Percentiles rank a stretch among this genome's conserved stretches.
phyloP scores from a whole-genome alignment of 345 rosid species.

The Pelargonium nanum region DNA sequence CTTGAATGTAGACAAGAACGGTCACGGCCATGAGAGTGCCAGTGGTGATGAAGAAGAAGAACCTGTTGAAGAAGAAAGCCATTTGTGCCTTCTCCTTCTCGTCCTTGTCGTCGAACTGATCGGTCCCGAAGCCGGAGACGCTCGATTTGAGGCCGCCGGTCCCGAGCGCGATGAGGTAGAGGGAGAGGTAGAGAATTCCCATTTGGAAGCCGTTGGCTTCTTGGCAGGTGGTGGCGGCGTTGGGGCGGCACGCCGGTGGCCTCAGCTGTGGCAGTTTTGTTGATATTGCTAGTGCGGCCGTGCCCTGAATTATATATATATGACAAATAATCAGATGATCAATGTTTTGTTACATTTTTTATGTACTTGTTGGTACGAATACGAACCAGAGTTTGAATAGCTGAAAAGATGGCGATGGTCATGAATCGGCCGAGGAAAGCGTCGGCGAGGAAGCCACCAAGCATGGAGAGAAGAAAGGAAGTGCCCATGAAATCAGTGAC shows the following conservation, averaged over 20 bases:
- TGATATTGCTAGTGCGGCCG: conserved; percentile 47
- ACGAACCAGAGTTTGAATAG: conserved; percentile 49
- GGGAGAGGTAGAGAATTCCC: conserved; percentile 54
- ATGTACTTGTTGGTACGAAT: too few relatives aligned
- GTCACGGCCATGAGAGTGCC: conserved; percentile 57
- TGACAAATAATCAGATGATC: background rate
- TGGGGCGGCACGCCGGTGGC: conserved; percentile 51
- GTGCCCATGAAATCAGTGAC: conserved; percentile 68
- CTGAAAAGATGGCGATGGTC: conserved; percentile 65
- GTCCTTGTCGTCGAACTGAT: conserved; percentile 54
- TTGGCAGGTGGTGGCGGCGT: conserved; percentile 25
- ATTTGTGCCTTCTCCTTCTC: conserved; percentile 50
- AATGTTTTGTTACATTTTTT: too few relatives aligned
- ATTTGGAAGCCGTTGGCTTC: conserved; percentile 54
- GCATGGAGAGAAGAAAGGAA: conserved; percentile 43
- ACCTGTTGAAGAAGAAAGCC: conserved; percentile 53
- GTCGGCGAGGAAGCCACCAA: conserved; percentile 66
- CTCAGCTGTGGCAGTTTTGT: conserved; percentile 50
- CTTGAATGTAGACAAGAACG: conserved; percentile 55
- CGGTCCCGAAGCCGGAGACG: conserved; percentile 59
- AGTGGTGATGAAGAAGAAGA: conserved; percentile 45
- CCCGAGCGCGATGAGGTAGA: conserved; percentile 51
- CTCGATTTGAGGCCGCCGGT: conserved; percentile 69
- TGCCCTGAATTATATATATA: conserved; percentile 39
- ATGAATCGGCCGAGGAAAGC: conserved; percentile 48